Evolutionary conservation across 2,329 filamentous ascomycete genomes (phyloP).

Genomic region (Talaromyces marneffei): DNA sequence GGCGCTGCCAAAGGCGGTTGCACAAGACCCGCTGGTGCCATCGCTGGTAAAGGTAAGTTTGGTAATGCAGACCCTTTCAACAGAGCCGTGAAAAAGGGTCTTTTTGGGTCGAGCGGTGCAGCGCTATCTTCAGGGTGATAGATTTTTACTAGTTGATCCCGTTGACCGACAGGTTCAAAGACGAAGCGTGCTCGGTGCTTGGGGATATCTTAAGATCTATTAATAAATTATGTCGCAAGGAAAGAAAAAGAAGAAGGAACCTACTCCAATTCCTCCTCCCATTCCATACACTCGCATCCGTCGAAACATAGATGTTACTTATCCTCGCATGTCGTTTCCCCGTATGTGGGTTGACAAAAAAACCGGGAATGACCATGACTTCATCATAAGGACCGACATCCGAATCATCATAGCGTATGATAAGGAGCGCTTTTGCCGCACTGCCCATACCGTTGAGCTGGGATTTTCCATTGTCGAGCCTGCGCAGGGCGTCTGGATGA

Average conservation of each 20-base stretch:
- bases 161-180: not conserved
- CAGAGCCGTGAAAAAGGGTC: not conserved
- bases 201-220: not conserved
- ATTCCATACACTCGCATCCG: not conserved
- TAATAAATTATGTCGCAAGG: not conserved
- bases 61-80: not conserved
- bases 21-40: not conserved
- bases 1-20: not conserved
- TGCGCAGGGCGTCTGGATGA: not conserved
- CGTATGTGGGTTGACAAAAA: not conserved
- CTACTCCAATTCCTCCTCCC: constrained; percentile 2
- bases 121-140: not conserved
- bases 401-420: not conserved
- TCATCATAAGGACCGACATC: constrained; percentile 3
- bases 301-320: constrained; percentile 1
- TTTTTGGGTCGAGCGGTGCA: not conserved
- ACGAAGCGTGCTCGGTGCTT: constrained; percentile 1
- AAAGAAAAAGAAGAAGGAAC: not conserved
- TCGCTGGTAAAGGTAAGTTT: not conserved
- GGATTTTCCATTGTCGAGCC: not conserved
- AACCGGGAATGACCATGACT: not conserved
- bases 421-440: not conserved
- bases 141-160: not conserved
- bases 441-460: not conserved
- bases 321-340: not conserved